Percentiles rank a stretch among this genome's conserved stretches.
Evolutionary conservation across 768 basidiomycete genomes (phyloP).

Genomic region (Nidularia pulvinata): DNA sequence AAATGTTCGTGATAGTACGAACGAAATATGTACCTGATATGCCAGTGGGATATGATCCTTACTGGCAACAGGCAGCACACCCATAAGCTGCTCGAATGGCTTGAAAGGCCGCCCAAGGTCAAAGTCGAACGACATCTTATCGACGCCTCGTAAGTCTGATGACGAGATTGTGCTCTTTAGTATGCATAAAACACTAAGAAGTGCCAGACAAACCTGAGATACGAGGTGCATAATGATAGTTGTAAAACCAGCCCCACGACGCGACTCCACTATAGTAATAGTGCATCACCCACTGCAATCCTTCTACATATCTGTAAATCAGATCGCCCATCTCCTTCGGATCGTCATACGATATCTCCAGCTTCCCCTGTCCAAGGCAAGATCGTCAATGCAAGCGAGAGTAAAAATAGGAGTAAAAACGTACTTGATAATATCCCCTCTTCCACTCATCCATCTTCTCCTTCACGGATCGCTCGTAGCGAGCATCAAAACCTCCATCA

Average conservation of each 20-base stretch:
- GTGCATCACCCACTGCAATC: constrained; percentile 98
- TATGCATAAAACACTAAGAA: constrained; percentile 1
- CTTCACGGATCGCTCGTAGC: constrained; percentile 68
- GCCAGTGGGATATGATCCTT: constrained; percentile 86
- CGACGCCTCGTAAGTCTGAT: constrained; percentile 67
- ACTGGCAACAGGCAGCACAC: constrained; percentile 91
- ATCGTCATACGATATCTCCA: constrained; percentile 78
- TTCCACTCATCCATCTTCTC: constrained; percentile 96
- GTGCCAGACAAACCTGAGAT: constrained; percentile 63
- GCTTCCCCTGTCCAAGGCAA: constrained; percentile 62
- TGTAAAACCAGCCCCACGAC: constrained; percentile 99
- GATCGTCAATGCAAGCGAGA: constrained; percentile 1
- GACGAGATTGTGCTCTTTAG: constrained; percentile 1
- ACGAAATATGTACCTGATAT: constrained; percentile 61
- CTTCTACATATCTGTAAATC: constrained; percentile 84
- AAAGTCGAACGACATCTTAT: constrained; percentile 84
- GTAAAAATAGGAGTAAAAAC: constrained; percentile 5
- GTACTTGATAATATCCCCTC: constrained; percentile 82
- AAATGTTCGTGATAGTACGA: not conserved
- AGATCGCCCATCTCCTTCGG: constrained; percentile 69
- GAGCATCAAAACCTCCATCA: constrained; percentile 75
- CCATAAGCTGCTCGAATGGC: constrained; percentile 98
- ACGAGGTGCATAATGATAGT: constrained; percentile 97
- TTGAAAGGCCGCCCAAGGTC: constrained; percentile 87
- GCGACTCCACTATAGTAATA: constrained; percentile 98